Evolutionary conservation across 257 asterid genomes (phyloP), one percentile per base, ranked within the genome.

Genomic region (Perilla frutescens): DNA sequence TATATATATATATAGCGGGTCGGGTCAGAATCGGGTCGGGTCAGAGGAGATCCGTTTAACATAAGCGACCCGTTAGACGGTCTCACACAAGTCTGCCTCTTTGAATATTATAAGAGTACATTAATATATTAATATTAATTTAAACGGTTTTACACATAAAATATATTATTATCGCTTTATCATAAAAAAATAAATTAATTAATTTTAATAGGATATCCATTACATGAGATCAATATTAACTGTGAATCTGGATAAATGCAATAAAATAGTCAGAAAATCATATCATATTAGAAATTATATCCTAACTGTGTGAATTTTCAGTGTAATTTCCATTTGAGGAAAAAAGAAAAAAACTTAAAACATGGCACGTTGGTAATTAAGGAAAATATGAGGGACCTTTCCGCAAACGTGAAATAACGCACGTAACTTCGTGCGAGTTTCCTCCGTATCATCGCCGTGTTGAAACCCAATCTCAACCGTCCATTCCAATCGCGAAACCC

Each of bases 391-490:
- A 82, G 65, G 86, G 86, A 71, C 69, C 67, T 61, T 6, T 5
- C 0, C 3, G 79, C 65, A 72, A 82, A 69, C 55, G 12, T 8
- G 12, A 51, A 63, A 41, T 55, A 55, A 62, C 74, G 68, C 77
- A 62, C 66, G 78, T 69, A 84, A 72, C 75, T 84, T 81, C 84
- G 68, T 73, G 68, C 84, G 82, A 69, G 12, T 76, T 81, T 84
- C 88, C 84, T 73, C 86, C 72, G 72, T 62, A 48, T 57, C 72
- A 75, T 80, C 83, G 79, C 77, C 71, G 48, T 50, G 66, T 68
- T 70, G 67, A 58, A 79, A 77, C n/a, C 11, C 75, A 70, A 87
- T 71, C 87, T 41, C 55, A 43, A 13, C 84, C 81, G 84, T 85
- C 65, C 8, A 26, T 76, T 66, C 36, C 37, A 56, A 78, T 77